Percentiles rank a stretch among this genome's conserved stretches.
These are phyloP conservation scores for Amaranthus hypochondriacus DNA, from an alignment of 148 eudicot genomes.

Conservation along the genomic window DNA sequence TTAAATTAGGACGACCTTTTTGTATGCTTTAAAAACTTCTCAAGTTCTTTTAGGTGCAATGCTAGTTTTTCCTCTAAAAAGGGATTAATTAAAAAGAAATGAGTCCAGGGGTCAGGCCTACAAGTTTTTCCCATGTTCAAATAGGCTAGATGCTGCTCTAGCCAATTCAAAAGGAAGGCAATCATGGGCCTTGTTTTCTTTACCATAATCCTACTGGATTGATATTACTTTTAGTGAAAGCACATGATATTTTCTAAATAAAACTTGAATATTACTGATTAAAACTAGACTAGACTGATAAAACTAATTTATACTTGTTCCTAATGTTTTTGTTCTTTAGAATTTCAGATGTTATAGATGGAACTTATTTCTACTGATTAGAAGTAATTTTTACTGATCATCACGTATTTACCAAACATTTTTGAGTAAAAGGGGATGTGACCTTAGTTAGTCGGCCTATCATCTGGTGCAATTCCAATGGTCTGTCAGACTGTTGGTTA, in stretches of 20 bases:
- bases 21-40: background rate
- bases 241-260: no score
- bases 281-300: no score
- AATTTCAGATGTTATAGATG: no score
- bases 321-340: no score
- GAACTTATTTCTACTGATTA: no score
- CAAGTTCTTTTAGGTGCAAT: conserved; percentile 1
- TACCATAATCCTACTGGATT: no score
- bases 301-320: no score
- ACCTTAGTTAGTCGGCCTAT: background rate
- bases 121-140: background rate
- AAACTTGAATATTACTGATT: no score
- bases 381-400: no score
- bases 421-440: no score
- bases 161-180: background rate
- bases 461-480: background rate
- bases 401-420: no score
- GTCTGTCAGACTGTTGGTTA: background rate
- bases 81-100: background rate
- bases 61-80: background rate
- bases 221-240: no score
- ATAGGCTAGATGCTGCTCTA: background rate
- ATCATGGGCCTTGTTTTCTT: background rate
- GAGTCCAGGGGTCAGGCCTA: background rate
- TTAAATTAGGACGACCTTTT: background rate